Evolutionary conservation across 148 eudicot species (phyloP).

Genomic region (Vaccinium darrowii): DNA sequence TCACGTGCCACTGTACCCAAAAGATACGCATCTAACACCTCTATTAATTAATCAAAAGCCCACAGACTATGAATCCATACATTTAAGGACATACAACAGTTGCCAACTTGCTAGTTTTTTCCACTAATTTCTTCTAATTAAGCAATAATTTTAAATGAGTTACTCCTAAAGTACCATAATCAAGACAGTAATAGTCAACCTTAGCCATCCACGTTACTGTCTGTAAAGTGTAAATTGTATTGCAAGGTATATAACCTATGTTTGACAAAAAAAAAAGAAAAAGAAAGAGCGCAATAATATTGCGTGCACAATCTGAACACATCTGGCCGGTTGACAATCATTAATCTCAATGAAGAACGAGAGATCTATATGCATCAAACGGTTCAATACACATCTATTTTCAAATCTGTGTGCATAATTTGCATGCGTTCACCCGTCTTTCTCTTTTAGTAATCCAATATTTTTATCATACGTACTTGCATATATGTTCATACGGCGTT

Average conservation of each 20-base stretch:
- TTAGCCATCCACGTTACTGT: background rate
- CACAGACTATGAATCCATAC: background rate
- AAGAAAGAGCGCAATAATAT: too few species aligned
- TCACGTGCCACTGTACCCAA: constrained; percentile 13
- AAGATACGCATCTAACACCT: constrained; percentile 8
- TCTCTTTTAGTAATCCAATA: too few species aligned
- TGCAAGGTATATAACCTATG: background rate
- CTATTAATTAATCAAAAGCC: background rate
- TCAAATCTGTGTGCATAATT: too few species aligned
- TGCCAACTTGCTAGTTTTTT: background rate
- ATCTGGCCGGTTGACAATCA: too few species aligned
- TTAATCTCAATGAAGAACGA: too few species aligned
- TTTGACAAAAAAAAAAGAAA: background rate
- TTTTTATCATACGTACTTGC: too few species aligned
- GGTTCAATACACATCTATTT: background rate
- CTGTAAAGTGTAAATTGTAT: constrained; percentile 1
- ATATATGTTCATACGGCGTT: too few species aligned
- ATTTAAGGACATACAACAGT: background rate
- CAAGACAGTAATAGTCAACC: background rate
- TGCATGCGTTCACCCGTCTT: too few species aligned
- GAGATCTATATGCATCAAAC: too few species aligned
- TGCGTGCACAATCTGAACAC: background rate
- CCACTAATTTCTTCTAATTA: background rate
- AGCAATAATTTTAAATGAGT: background rate
- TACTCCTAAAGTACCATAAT: background rate